These are phyloP conservation scores for Tulasnella sp. DNA, from an alignment of 768 basidiomycete species.

Conservation along the genomic window DNA sequence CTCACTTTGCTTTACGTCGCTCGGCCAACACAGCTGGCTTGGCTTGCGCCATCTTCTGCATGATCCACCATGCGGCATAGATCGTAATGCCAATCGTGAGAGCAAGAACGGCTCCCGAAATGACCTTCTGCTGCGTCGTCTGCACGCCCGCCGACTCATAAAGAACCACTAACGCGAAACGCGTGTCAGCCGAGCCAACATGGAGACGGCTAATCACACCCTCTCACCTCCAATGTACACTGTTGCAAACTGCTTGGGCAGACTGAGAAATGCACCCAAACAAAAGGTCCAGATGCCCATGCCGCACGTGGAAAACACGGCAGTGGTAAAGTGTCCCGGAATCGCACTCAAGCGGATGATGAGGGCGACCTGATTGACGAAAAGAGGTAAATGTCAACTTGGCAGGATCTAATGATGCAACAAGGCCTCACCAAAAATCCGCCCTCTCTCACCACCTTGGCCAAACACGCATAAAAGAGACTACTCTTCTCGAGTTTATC, in stretches of 20 bases:
- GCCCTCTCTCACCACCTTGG: slow-evolving; percentile 62
- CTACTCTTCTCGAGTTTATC: slow-evolving; percentile 53
- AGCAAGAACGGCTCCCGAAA: slow-evolving; percentile 55
- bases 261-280: slow-evolving; percentile 64
- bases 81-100: slow-evolving; percentile 61
- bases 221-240: slow-evolving; percentile 75
- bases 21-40: slow-evolving; percentile 17
- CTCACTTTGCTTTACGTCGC: slow-evolving; percentile 8
- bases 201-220: slow-evolving; percentile 28
- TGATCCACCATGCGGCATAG: slow-evolving; percentile 75
- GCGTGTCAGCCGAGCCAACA: neutral
- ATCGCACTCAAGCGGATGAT: slow-evolving; percentile 70
- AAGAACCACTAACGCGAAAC: slow-evolving; percentile 23
- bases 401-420: neutral
- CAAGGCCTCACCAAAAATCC: slow-evolving; percentile 47
- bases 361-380: slow-evolving; percentile 39
- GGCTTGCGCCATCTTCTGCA: slow-evolving; percentile 41
- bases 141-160: slow-evolving; percentile 26
- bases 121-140: slow-evolving; percentile 40
- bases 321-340: slow-evolving; percentile 84
- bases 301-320: slow-evolving; percentile 79
- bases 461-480: slow-evolving; percentile 38
- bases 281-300: slow-evolving; percentile 70
- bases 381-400: neutral
- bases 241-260: slow-evolving; percentile 85